phyloP scores from a whole-genome alignment of 495 filamentous ascomycete species.

The Hyaloscypha hepaticicola region DNA sequence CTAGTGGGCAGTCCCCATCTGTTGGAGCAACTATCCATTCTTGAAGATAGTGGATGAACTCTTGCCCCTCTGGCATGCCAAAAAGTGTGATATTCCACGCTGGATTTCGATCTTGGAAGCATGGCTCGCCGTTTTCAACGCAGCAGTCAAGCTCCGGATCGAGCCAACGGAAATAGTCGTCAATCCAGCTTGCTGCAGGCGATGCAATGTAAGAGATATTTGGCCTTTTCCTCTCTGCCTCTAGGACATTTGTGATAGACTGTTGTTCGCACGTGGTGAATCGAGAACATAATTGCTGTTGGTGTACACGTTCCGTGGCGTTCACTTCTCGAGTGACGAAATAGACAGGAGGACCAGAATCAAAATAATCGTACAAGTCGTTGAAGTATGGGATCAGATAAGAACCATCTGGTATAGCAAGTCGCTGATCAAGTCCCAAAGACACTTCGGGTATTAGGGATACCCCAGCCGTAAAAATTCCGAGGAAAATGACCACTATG shows the following conservation, averaged over 20 bases:
- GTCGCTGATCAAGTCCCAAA: conserved; percentile 89
- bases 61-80: conserved; percentile 89
- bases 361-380: conserved; percentile 89
- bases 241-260: conserved; percentile 83
- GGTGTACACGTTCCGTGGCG: conserved; percentile 66
- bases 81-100: conserved; percentile 82
- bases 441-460: conserved; percentile 80
- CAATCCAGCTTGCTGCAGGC: conserved; percentile 92
- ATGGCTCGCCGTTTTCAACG: conserved; percentile 58
- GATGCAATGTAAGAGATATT: conserved; percentile 90
- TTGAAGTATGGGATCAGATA: conserved; percentile 95
- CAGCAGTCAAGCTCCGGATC: conserved; percentile 87
- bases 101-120: conserved; percentile 73
- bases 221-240: conserved; percentile 87
- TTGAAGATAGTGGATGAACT: conserved; percentile 81
- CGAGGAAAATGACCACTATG: conserved; percentile 77
- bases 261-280: conserved; percentile 83
- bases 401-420: conserved; percentile 88
- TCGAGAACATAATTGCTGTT: conserved; percentile 85
- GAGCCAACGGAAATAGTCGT: conserved; percentile 95
- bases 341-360: conserved; percentile 89
- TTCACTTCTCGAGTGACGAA: conserved; percentile 87
- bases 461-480: conserved; percentile 80
- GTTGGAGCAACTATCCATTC: conserved; percentile 83
- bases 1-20: conserved; percentile 78